A percentile compares a stretch with the other conserved stretches of the same genome.
phyloP scores from a whole-genome alignment of 306 rosid species.

The Vicia sativa region DNA sequence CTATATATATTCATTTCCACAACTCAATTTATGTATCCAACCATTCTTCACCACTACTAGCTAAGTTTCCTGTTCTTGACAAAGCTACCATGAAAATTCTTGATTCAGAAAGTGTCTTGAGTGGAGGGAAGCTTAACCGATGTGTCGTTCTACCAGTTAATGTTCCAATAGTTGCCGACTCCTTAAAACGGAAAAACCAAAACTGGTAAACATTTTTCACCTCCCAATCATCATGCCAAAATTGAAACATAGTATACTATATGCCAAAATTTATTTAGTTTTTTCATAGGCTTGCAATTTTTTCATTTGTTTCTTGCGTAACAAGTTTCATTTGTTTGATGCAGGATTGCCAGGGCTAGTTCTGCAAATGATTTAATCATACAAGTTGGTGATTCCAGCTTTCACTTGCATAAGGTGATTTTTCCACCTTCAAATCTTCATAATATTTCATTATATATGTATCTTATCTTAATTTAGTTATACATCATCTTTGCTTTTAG shows the following conservation, averaged over 20 bases:
- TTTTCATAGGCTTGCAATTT: background rate
- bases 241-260: background rate
- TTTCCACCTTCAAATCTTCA: background rate
- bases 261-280: background rate
- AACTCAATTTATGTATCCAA: conserved; percentile 11
- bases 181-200: conserved; percentile 55
- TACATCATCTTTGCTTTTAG: background rate
- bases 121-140: conserved; percentile 39
- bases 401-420: conserved; percentile 82
- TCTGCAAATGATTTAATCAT: conserved; percentile 57
- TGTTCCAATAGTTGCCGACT: conserved; percentile 54
- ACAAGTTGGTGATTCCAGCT: conserved; percentile 66
- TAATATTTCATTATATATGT: background rate
- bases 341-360: conserved; percentile 64
- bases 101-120: conserved; percentile 35
- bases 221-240: background rate
- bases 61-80: conserved; percentile 38
- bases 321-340: conserved; percentile 7
- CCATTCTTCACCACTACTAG: conserved; percentile 1
- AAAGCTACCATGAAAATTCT: conserved; percentile 40
- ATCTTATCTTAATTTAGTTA: conserved; percentile 10
- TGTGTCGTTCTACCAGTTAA: conserved; percentile 52
- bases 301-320: background rate
- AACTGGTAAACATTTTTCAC: conserved; percentile 53
- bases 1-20: conserved; percentile 15